Base-by-base conservation (phyloP, 495 filamentous ascomycete genomes). In the Xylaria longipes region DNA sequence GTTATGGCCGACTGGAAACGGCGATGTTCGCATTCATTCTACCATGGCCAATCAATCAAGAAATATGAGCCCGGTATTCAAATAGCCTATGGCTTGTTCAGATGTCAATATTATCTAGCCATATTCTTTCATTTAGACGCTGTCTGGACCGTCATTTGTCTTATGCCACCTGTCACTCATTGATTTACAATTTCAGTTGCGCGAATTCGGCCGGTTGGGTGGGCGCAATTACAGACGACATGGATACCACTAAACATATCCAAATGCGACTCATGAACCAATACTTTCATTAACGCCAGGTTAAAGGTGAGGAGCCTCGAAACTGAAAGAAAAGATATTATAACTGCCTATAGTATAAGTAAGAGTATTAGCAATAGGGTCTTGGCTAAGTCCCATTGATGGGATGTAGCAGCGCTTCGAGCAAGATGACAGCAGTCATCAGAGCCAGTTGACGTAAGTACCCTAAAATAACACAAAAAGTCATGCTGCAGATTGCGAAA, bases 361-460 rank as follows among this genome's bases (percentile, higher is more conserved):
- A 54, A 56, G 25, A 12, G 45, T 22, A 52, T 11, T 22, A 52
- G 11, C 48, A 52, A 52, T 50, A 25, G 1, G 8, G 41, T 45
- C 17, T 45, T 17, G 15, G 45, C 17, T n/a, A 48, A 48, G 45
- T 5, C n/a, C 46, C 11, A 50, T 50, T 7, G 46, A 50, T 50
- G 8, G 12, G 45, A 46, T 46, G 20, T n/a, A 5, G 7, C n/a
- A n/a, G n/a, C n/a, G n/a, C n/a, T 56, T 15, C 56, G 15, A 60
- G 56, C 31, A 15, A 46, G 45, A 46, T 46, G 45, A 5, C 45
- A 46, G 33, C 17, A 41, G 50, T 17, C 29, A 37, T 63, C 39
- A 17, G 56, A 22, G 41, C 29, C 56, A 61, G 52, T 63, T 63
- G 61, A 71, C 69, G 63, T 71, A 65, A 64, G 69, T 58, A 52